phyloP scores from a whole-genome alignment of 768 basidiomycete species.

The Hypholoma fasciculare region DNA sequence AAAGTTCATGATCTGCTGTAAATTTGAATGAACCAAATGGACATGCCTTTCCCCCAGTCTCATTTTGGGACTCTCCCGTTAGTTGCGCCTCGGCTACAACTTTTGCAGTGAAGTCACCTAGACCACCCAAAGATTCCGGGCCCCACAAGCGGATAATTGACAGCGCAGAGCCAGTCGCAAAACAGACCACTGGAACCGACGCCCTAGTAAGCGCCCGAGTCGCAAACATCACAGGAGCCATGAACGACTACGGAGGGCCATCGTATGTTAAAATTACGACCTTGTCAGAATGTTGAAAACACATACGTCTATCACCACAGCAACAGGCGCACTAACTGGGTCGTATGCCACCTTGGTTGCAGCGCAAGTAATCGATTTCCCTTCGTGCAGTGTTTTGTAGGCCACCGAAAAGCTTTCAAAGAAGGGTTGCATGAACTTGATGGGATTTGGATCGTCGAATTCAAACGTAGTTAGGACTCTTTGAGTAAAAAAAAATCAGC shows the following conservation, averaged over 20 bases:
- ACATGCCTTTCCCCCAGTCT: slow-evolving; percentile 8
- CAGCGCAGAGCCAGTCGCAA: slow-evolving; percentile 3
- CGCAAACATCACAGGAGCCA: not conserved
- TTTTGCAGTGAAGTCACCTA: slow-evolving; percentile 6
- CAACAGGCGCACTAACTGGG: slow-evolving; percentile 6
- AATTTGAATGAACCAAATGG: not conserved
- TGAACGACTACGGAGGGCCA: slow-evolving; percentile 3
- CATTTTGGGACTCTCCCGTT: not conserved
- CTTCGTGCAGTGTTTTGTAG: slow-evolving; percentile 3
- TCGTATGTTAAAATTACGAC: not conserved
- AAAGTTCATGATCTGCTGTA: not conserved
- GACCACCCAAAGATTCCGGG: slow-evolving; percentile 6
- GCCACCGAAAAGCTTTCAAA: slow-evolving; percentile 2
- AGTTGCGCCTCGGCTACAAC: slow-evolving; percentile 8
- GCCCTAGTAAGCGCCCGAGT: slow-evolving; percentile 8
- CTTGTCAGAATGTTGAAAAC: not conserved
- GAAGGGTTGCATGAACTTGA: not conserved
- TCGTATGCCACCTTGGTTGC: slow-evolving; percentile 6
- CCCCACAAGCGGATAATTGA: slow-evolving; percentile 6
- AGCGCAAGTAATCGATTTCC: slow-evolving; percentile 6
- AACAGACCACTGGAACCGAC: slow-evolving; percentile 7
- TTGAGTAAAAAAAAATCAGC: too few relatives aligned
- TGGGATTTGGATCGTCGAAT: not conserved
- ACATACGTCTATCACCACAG: slow-evolving; percentile 11
- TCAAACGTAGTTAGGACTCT: slow-evolving; percentile 10